Conservation (phyloP, 805 yeast genomes). For the Hyphopichia homilentoma region DNA sequence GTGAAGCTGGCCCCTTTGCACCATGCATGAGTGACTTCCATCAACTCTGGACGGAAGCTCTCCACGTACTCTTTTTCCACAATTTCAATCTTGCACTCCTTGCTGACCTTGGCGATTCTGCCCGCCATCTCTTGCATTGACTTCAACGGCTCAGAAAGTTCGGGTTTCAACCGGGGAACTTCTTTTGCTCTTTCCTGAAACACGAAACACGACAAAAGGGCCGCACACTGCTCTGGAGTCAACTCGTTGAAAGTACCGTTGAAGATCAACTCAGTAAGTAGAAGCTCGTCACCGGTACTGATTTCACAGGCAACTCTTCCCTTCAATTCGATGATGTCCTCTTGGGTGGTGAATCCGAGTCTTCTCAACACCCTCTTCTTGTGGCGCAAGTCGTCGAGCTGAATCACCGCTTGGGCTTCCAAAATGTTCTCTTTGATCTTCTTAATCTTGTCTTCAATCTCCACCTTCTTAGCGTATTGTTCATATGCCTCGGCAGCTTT, state of each 20-base stretch:
- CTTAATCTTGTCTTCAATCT: constrained; percentile 56
- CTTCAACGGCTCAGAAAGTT: constrained; percentile 87
- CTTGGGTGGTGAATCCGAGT: constrained; percentile 80
- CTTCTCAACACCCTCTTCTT: constrained; percentile 91
- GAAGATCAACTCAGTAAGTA: constrained; percentile 88
- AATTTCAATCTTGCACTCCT: constrained; percentile 85
- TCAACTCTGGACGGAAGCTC: constrained; percentile 84
- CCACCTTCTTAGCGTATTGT: constrained; percentile 62
- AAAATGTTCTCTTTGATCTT: constrained; percentile 59
- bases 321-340: constrained; percentile 89
- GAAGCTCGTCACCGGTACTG: constrained; percentile 81
- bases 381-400: constrained; percentile 87
- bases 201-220: constrained; percentile 88
- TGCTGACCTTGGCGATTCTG: constrained; percentile 82
- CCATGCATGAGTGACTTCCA: constrained; percentile 98
- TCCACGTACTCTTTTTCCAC: constrained; percentile 92
- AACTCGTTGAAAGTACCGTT: constrained; percentile 92
- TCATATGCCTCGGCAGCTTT: constrained; percentile 61
- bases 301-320: constrained; percentile 98
- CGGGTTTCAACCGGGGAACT: constrained; percentile 80
- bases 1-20: constrained; percentile 94
- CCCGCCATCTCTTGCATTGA: constrained; percentile 88
- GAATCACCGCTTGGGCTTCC: constrained; percentile 89
- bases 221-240: constrained; percentile 86
- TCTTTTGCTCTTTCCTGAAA: constrained; percentile 95